Evolutionary conservation across 371 early-diverging fungal species (phyloP).

Genomic region (Mucor velutinosus): DNA sequence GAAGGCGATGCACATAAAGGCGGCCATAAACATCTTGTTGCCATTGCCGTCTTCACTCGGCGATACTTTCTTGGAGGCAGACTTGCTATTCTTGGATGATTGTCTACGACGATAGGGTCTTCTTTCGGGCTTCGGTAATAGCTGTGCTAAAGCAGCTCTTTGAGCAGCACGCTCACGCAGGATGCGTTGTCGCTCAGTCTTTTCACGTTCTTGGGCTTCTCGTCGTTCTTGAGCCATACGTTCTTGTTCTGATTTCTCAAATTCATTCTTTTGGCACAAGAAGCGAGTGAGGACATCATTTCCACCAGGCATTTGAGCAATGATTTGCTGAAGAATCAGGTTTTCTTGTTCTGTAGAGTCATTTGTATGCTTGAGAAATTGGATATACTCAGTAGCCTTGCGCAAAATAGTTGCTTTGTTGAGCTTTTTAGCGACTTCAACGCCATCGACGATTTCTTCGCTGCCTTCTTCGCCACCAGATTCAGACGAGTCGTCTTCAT

Average conservation of each 20-base stretch:
- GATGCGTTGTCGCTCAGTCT: conserved; percentile 22
- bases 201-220: conserved; percentile 27
- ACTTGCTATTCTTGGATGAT: conserved; percentile 5
- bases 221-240: conserved; percentile 26
- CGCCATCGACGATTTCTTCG: conserved; percentile 63
- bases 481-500: conserved; percentile 22
- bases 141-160: conserved; percentile 30
- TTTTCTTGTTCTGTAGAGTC: conserved; percentile 51
- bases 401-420: conserved; percentile 88
- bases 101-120: conserved; percentile 29
- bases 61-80: conserved; percentile 1
- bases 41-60: conserved; percentile 6
- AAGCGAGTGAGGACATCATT: conserved; percentile 32
- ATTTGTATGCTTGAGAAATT: conserved; percentile 63
- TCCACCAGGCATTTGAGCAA: conserved; percentile 56
- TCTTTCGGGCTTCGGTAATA: conserved; percentile 29
- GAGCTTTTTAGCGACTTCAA: conserved; percentile 69
- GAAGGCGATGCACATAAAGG: conserved; percentile 44
- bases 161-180: conserved; percentile 35
- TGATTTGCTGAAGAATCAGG: conserved; percentile 45
- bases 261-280: conserved; percentile 24
- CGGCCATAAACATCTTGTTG: conserved; percentile 40
- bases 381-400: conserved; percentile 86
- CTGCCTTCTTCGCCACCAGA: conserved; percentile 49
- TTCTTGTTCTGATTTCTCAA: conserved; percentile 20